Base-by-base conservation (phyloP, 1,284 basidiomycete genomes). In the Trichosporon ovoides region DNA sequence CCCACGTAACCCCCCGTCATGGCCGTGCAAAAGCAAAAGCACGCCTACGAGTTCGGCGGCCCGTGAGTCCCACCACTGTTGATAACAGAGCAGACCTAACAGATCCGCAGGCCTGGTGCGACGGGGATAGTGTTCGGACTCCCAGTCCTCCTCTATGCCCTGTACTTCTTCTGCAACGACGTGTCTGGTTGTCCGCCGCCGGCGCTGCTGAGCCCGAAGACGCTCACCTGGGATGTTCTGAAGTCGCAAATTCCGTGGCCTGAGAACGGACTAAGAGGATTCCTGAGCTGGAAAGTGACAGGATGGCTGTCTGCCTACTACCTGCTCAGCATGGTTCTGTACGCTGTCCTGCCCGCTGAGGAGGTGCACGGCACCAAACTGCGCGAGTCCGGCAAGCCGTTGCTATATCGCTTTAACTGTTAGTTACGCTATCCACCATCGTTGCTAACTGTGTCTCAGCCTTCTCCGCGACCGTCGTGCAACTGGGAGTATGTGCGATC, bases 331-430 rank as follows among this genome's bases (percentile, higher is more conserved):
- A 46, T 56, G 1, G 18, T 56, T 2, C 48, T 56, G 1, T 51
- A 56, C 48, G 48, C 48, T 19, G 37, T 56, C 19, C 55, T 56
- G 16, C 55, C 55, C 16, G 55, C 55, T 9, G 34, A 37, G 9
- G 55, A 51, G 16, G 24, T 35, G 22, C 19, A 34, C 7, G 55
- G 55, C n/a, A 56, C 55, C 36, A 56, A 56, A 48, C 48, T 56
- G 20, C 55, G 48, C 48, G 55, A 51, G 55, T 56, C 55, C 3
- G 55, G 55, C n/a, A 50, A 56, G 28, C 36, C 55, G 28, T 48
- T 56, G 48, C 50, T 33, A 37, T 56, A 56, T 19, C 46, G 55
- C 14, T 56, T 56, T 31, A 56, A 56, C 22, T 35, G 55, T 56
- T 16, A 2, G 55, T 28, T 1, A 9, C 20, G 5, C 28, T 7